These are phyloP conservation scores for Phytophthora europaea DNA, from an alignment of 352 stramenopile species.

Conservation along the genomic window DNA sequence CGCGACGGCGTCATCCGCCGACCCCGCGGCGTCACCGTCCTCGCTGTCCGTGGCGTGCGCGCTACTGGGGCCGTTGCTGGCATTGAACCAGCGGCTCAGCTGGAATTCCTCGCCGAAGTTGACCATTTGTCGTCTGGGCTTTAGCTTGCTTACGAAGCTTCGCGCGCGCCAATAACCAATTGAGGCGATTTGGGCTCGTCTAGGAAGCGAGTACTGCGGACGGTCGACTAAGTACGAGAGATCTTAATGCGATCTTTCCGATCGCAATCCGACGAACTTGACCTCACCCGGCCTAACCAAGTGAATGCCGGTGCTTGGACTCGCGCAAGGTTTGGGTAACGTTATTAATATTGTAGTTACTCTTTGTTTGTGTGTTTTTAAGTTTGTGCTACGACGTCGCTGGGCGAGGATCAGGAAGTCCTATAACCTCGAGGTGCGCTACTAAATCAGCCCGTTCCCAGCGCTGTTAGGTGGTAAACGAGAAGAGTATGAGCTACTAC, in stretches of 20 bases:
- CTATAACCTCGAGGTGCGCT: constrained; percentile 19
- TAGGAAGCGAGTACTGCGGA: not conserved
- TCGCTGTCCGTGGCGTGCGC: constrained; percentile 53
- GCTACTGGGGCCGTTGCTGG: constrained; percentile 32
- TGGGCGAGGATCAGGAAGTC: constrained; percentile 16
- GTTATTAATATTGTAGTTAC: constrained; percentile 4
- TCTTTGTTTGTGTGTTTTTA: constrained; percentile 9
- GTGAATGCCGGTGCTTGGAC: not conserved
- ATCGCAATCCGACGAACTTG: not conserved
- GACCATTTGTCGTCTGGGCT: constrained; percentile 19
- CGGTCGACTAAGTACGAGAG: constrained; percentile 46
- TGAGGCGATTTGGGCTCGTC: not conserved
- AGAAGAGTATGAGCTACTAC: too few relatives aligned
- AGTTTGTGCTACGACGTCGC: constrained; percentile 24
- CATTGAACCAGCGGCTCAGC: constrained; percentile 88
- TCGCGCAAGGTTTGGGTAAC: constrained; percentile 6
- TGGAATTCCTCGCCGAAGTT: constrained; percentile 74
- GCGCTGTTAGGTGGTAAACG: not conserved
- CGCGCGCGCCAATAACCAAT: constrained; percentile 28
- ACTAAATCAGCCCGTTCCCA: not conserved
- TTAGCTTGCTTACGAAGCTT: not conserved
- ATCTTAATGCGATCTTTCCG: constrained; percentile 39
- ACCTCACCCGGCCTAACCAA: not conserved
- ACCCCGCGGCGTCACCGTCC: constrained; percentile 44
- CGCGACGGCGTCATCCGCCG: constrained; percentile 28